A percentile compares a stretch with the other conserved stretches of the same genome.
Conservation (phyloP, 495 filamentous ascomycete species). For the Talaromyces borbonicus region DNA sequence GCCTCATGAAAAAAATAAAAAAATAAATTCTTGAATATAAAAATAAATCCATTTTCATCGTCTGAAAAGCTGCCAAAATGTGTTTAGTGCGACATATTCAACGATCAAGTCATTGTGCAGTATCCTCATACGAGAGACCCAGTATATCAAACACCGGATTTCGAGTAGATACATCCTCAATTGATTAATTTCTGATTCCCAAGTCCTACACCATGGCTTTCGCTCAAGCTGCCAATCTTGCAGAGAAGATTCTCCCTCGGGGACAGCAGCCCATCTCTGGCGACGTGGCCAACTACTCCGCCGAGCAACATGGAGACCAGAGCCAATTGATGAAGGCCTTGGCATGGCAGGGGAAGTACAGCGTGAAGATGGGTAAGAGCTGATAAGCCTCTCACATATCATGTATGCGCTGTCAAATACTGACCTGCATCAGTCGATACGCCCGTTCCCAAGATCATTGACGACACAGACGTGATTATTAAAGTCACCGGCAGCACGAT, state of each 20-base stretch:
- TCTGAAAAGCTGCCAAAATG: no score
- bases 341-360: constrained; percentile 31
- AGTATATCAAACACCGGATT: no score
- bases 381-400: no score
- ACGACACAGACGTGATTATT: constrained; percentile 69
- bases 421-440: constrained; percentile 38
- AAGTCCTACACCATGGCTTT: constrained; percentile 37
- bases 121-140: no score
- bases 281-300: constrained; percentile 33
- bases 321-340: constrained; percentile 14
- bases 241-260: constrained; percentile 59
- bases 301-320: constrained; percentile 24
- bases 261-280: constrained; percentile 25
- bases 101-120: no score
- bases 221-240: constrained; percentile 51
- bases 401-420: no score
- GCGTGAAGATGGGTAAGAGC: constrained; percentile 34
- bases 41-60: no score
- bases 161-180: no score
- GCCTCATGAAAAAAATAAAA: no score
- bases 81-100: no score
- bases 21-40: no score
- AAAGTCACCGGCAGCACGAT: constrained; percentile 80
- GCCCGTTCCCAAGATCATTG: constrained; percentile 59
- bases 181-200: not conserved